Evolutionary conservation across 148 eudicot genomes (phyloP), one percentile per base, ranked within the genome.

Genomic region (Tetragonia tetragonoides): DNA sequence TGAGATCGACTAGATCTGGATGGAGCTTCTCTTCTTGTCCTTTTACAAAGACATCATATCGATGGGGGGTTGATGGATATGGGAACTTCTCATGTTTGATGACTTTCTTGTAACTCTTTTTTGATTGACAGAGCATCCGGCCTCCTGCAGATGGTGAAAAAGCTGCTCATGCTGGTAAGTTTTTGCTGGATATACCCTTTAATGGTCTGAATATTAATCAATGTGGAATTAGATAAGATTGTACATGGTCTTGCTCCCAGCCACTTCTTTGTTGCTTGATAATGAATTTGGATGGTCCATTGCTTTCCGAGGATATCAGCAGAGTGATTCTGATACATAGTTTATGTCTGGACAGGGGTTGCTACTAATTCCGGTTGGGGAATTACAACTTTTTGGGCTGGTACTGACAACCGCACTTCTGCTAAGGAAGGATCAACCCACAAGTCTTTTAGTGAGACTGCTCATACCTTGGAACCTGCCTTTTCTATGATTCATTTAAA

Each of bases 331-430:
- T 82, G 68, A 78, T 68, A 17, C 23, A 78, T 75, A 71, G 14
- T 34, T 40, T 46, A 70, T 77, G 73, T 66, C 61, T 78, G 44
- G 42, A 28, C 87, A 91, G 98, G 89, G 23, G 87, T 80, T 64
- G 49, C 80, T 42, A 39, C 85, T 71, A 85, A 85, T 76, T 85
- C 97, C 42, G 74, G 77, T 76, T 96, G 99, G 99, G 92, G 97
- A 39, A 90, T 96, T 80, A 82, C 99, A 62, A 88, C 98, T 16
- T 88, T 96, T 44, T 96, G 93, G 85, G 89, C 97, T 69, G 86
- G 86, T 21, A 57, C 79, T 59, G 97, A 90, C 63, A 91, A 77
- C 69, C 97, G 91, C 47, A 62, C 68, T 11, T 72, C 95, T 74
- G 60, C 76, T 23, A 93, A 90, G 83, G 92, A 91, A 77, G 82